phyloP scores from a whole-genome alignment of 2,329 filamentous ascomycete genomes.

The Plectosphaerella cucumerina region DNA sequence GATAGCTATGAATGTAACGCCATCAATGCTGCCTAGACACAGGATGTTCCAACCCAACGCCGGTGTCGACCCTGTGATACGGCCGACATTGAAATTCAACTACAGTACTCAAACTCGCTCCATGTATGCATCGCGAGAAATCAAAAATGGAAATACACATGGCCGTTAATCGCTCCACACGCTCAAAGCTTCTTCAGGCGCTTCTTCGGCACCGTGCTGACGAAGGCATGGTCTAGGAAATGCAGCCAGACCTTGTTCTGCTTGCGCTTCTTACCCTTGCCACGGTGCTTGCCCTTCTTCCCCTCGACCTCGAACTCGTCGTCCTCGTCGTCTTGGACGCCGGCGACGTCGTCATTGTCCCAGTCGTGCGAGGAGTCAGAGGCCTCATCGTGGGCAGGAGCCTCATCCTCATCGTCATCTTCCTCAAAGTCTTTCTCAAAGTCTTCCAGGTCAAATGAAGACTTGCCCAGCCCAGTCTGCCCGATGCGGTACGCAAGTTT shows the following conservation, averaged over 20 bases:
- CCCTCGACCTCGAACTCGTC: conserved; percentile 35
- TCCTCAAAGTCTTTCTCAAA: conserved; percentile 17
- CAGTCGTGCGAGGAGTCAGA: conserved; percentile 21
- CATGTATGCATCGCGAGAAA: not conserved
- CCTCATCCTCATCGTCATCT: conserved; percentile 18
- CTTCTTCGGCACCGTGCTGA: conserved; percentile 63
- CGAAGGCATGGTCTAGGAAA: conserved; percentile 76
- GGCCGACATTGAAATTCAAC: not conserved
- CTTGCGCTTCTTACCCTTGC: conserved; percentile 48
- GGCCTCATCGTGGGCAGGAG: conserved; percentile 18
- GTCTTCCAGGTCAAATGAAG: conserved; percentile 17
- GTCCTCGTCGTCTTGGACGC: conserved; percentile 18
- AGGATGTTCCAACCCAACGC: too few species aligned
- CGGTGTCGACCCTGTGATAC: not conserved
- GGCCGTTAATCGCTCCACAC: not conserved
- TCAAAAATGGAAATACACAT: not conserved
- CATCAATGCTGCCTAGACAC: too few species aligned
- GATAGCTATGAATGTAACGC: too few species aligned
- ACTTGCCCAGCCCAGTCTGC: conserved; percentile 25
- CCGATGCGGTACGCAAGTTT: conserved; percentile 78
- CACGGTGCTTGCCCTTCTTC: conserved; percentile 40
- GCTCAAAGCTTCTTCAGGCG: conserved; percentile 50
- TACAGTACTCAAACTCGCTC: not conserved
- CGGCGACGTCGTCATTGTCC: conserved; percentile 20
- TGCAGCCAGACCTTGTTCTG: conserved; percentile 71